Evolutionary conservation across 2,329 filamentous ascomycete species (phyloP), one percentile per base, ranked within the genome.

Genomic region (Akanthomyces dipterigenus): DNA sequence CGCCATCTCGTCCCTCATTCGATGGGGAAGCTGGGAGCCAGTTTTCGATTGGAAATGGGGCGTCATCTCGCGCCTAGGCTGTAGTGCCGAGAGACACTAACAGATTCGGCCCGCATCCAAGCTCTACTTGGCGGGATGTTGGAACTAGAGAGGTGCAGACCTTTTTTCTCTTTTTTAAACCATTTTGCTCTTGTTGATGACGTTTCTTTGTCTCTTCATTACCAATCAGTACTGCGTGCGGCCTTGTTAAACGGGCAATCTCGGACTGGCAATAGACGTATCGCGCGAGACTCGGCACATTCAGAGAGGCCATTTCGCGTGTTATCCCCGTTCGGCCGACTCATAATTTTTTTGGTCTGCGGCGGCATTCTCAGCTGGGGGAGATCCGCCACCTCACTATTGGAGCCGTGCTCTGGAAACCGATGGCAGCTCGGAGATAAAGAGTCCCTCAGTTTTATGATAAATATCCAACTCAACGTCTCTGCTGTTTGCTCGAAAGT

Each of bases 1-100:
- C 31, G 28, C 22, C 22, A 31, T 55, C 16, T 5, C 4, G 5
- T 7, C 45, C 34, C 26, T 16, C 31, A 20, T 34, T 43, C 24
- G n/a, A 43, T 45, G 28, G 8, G n/a, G 28, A 36, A 38, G 16
- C 28, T 16, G 31, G 6, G 31, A 11, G 11, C 31, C 31, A 34
- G 8, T 34, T 34, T 34, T 34, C 24, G 2, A 7, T 16, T 28
- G n/a, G 46, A 54, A 43, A 26, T 28, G 49, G 38, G 38, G 14
- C 24, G 9, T 49, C 49, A 38, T 43, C 57, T 60, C 57, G 57
- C 49, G 48, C 40, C 28, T 54, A 34, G 18, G 48, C n/a, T 34
- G 49, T 53, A 54, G 49, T 60, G 57, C 57, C 57, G 57, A 60
- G 45, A 40, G n/a, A 38, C 18, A 28, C 28, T 16, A 45, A 42